Conservation (phyloP, 176 grass and related monocot species). For the Thinopyrum elongatum region DNA sequence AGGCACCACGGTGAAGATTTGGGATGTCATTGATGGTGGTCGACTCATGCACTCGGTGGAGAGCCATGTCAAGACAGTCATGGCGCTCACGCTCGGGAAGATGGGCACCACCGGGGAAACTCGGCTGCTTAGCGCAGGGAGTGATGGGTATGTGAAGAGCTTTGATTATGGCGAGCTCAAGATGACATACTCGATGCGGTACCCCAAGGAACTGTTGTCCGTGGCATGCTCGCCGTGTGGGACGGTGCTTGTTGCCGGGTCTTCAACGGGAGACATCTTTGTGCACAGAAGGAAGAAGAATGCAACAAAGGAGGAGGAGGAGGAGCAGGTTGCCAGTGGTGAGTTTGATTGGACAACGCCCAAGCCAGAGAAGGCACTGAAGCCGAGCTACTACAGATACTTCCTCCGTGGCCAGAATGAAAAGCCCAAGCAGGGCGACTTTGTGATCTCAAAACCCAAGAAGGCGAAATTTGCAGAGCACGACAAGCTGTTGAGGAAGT, state of each 20-base stretch:
- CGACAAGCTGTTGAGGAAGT: conserved; percentile 75
- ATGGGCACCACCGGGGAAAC: conserved; percentile 46
- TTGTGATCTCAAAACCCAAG: conserved; percentile 51
- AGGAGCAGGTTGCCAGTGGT: conserved; percentile 14
- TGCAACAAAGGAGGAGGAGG: conserved; percentile 30
- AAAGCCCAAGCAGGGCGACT: conserved; percentile 62
- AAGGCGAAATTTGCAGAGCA: conserved; percentile 77
- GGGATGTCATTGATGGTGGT: conserved; percentile 81
- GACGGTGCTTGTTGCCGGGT: conserved; percentile 60
- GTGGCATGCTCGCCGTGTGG: conserved; percentile 78
- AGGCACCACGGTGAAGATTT: conserved; percentile 80
- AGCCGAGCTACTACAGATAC: conserved; percentile 56
- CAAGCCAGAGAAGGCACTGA: conserved; percentile 41
- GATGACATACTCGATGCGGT: conserved; percentile 70
- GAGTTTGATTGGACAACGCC: conserved; percentile 48
- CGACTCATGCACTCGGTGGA: conserved; percentile 68
- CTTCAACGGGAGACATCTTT: conserved; percentile 72
- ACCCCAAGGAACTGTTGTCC: conserved; percentile 63
- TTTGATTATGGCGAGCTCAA: conserved; percentile 81
- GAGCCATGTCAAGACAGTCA: conserved; percentile 91
- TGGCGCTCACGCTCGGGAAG: conserved; percentile 49
- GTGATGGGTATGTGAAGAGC: conserved; percentile 89
- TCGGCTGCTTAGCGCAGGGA: conserved; percentile 74
- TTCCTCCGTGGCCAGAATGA: conserved; percentile 72
- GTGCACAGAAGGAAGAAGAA: conserved; percentile 60